Base-by-base conservation (phyloP, 2,329 filamentous ascomycete species). In the Colletotrichum filicis region DNA sequence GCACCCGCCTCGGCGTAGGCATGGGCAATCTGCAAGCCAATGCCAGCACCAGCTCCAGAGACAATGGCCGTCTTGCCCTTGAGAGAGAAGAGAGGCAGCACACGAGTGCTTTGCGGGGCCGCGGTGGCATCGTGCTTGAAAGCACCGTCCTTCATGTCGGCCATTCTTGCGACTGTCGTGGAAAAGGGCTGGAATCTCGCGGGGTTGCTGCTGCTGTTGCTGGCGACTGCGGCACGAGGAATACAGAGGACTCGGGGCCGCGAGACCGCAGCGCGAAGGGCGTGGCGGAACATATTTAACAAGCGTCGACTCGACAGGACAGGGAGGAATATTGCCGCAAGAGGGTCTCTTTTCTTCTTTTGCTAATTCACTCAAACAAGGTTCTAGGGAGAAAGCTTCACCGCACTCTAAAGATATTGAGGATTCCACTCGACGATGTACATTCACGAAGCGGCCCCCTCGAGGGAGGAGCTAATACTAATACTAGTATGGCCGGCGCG, bases 1-100 rank as follows among this genome's bases (percentile, higher is more conserved):
- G 92, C 92, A 61, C 92, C 92, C 19, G 92, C 91, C 79, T 94
- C 92, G 19, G 92, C 92, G 37, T 91, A 85, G 1, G 86, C 91
- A 42, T 92, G 84, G 16, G 91, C 92, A 32, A 93, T 87, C 5
- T 87, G 87, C 30, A 93, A 84, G 55, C 92, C 92, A 75, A 94
- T 93, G 42, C 92, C 92, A 30, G 88, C 88, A 24, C 87, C 91
- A 14, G 91, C 91, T 53, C 92, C 92, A 1, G 91, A 89, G 55
- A 94, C 88, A 75, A 94, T 92, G 37, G 92, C 92, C 2, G 92
- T 94, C 77, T 90, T 89, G 56, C 91, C 92, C 78, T 91, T 91
- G 64, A 94, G 85, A 6, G 92, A 93, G 83, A 94, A 93, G 71
- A 93, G 87, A 42, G 89, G 87, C 79, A 94, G 80, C 71, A 94